Base-by-base conservation (phyloP, 1,284 basidiomycete genomes). In the Cutaneotrichosporon dermatis region DNA sequence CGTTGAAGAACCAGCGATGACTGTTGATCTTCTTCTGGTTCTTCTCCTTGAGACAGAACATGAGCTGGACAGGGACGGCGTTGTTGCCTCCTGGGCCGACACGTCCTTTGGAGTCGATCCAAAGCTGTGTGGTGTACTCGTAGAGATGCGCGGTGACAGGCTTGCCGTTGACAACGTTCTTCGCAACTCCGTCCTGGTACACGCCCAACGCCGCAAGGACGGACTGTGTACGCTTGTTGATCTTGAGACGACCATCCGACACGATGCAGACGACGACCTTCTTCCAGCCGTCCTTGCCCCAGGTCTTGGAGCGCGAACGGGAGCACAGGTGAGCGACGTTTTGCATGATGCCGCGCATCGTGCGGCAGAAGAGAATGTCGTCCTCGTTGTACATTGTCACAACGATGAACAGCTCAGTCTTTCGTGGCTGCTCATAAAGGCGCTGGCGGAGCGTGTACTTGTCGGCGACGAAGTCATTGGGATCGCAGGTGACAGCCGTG, bases 271-370 rank as follows among this genome's bases (percentile, higher is more conserved):
- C 80, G 42, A 83, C 81, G 76, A 81, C 90, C 83, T 96, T 97
- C 81, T 96, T 95, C 94, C 94, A 97, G 0, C 93, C 92, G 0
- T 96, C 91, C 73, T 90, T 88, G 1, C 92, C 92, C 94, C 94
- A 97, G 1, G 88, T 96, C 81, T 90, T 92, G 67, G 87, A 89
- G 57, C 83, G 73, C 4, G 58, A 60, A 10, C 71, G 59, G 5
- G 66, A 67, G 60, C 74, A 74, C 16, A 76, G 64, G 66, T 78
- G 75, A 0, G 75, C 73, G 46, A 79, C 72, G 69, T 93, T 93
- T 80, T 88, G 90, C 80, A 95, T 91, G 11, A 95, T 88, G 59
- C 92, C 92, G 68, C 92, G 87, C 90, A 95, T 92, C 0, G 92
- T 91, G 46, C 91, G 80, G 68, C 86, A 88, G 77, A 94, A 88